Conservation (phyloP, 495 filamentous ascomycete genomes). For the Eremomyces bilateralis region DNA sequence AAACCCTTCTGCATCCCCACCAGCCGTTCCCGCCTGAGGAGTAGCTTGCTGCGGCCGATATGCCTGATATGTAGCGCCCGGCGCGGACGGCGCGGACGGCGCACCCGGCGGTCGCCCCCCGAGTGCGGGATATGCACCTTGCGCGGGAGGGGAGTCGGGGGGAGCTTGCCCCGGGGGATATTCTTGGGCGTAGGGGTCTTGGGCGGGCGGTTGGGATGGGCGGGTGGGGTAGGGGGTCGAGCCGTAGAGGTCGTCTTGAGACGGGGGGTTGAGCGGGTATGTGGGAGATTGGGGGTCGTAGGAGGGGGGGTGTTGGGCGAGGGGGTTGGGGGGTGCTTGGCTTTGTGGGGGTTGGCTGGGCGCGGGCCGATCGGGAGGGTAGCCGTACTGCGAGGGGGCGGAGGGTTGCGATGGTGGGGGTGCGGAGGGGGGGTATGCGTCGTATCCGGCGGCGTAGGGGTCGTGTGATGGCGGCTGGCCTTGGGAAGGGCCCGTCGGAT, state of each 20-base stretch:
- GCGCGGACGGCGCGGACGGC: neutral
- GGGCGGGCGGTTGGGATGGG: constrained; percentile 5
- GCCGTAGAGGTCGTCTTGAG: constrained; percentile 4
- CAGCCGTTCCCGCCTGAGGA: neutral
- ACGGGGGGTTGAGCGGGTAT: too few species aligned
- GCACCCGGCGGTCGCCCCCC: constrained; percentile 2
- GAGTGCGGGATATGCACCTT: neutral
- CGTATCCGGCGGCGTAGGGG: too few species aligned
- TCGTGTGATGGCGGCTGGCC: constrained; percentile 1
- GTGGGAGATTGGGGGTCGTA: too few species aligned
- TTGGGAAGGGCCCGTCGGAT: neutral
- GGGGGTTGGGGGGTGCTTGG: neutral
- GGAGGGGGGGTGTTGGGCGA: too few species aligned
- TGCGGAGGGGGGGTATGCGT: neutral
- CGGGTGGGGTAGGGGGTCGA: neutral
- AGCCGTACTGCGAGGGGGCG: neutral
- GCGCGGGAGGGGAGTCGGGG: constrained; percentile 12
- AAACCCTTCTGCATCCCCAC: constrained; percentile 11
- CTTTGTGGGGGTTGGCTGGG: constrained; percentile 6
- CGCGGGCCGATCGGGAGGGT: constrained; percentile 6
- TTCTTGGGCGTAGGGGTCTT: constrained; percentile 1
- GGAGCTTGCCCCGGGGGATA: constrained; percentile 1
- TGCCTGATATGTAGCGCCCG: too few species aligned
- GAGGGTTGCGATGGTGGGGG: neutral
- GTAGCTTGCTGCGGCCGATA: neutral